phyloP scores from a whole-genome alignment of 768 basidiomycete species.

The Sarcodon aspratus region DNA sequence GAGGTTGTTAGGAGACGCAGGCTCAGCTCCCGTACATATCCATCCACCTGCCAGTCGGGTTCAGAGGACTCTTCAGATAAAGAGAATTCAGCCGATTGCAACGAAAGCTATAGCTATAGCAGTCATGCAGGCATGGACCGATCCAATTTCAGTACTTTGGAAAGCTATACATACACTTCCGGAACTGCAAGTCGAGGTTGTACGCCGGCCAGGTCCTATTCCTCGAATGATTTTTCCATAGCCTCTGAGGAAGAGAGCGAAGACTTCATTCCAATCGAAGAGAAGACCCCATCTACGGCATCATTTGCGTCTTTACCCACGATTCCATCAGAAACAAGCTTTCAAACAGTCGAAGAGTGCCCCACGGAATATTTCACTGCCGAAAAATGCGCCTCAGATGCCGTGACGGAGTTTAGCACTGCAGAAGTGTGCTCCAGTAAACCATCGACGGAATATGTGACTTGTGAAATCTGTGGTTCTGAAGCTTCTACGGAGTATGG shows the following conservation, averaged over 20 bases:
- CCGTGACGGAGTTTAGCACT: slow-evolving; percentile 31
- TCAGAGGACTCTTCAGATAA: slow-evolving; percentile 44
- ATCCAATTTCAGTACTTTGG: slow-evolving; percentile 15
- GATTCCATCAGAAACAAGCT: slow-evolving; percentile 44
- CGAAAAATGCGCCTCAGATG: slow-evolving; percentile 18
- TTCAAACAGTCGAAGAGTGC: slow-evolving; percentile 27
- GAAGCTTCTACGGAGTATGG: slow-evolving; percentile 33
- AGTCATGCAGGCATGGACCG: slow-evolving; percentile 1
- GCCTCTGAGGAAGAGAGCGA: neutral
- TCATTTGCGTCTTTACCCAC: slow-evolving; percentile 50
- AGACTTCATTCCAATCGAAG: neutral
- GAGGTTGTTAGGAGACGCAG: slow-evolving; percentile 41
- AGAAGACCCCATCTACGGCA: slow-evolving; percentile 12
- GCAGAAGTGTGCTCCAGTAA: slow-evolving; percentile 27
- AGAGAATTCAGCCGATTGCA: slow-evolving; percentile 34
- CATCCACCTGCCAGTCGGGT: slow-evolving; percentile 24
- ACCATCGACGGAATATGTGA: slow-evolving; percentile 36
- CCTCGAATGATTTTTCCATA: slow-evolving; percentile 1
- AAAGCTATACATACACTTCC: slow-evolving; percentile 12
- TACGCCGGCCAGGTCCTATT: slow-evolving; percentile 7
- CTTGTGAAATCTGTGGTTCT: slow-evolving; percentile 34
- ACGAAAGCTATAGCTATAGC: slow-evolving; percentile 1
- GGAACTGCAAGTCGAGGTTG: slow-evolving; percentile 4
- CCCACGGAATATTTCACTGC: slow-evolving; percentile 24
- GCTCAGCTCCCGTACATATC: slow-evolving; percentile 28